Evolutionary conservation across 23 red algal genomes (phyloP).

Genomic region (Pyropia haitanensis): DNA sequence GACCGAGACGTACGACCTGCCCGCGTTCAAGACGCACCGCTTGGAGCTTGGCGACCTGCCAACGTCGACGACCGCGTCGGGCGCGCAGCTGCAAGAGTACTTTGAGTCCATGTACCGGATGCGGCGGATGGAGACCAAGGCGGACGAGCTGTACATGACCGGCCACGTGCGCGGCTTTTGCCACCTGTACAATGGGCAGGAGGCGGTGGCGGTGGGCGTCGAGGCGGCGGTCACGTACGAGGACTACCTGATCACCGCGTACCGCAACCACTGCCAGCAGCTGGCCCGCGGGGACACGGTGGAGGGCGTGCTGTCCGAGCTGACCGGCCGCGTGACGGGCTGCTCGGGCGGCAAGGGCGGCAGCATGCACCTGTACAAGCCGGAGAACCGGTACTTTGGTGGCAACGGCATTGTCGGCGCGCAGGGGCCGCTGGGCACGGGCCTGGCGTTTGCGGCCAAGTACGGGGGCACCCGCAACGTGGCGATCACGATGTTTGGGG

Average conservation of each 20-base stretch:
- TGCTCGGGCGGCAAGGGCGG: constrained; percentile 87
- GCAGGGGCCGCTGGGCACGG: constrained; percentile 84
- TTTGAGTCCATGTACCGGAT: constrained; percentile 81
- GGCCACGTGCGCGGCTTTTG: constrained; percentile 88
- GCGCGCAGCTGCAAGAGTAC: constrained; percentile 64
- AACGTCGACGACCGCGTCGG: no score
- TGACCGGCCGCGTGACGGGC: constrained; percentile 66
- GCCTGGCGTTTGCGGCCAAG: constrained; percentile 91
- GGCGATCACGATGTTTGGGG: constrained; percentile 93
- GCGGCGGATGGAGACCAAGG: constrained; percentile 89
- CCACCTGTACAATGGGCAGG: constrained; percentile 97
- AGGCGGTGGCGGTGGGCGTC: constrained; percentile 89
- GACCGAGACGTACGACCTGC: no score
- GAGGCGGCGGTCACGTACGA: constrained; percentile 65
- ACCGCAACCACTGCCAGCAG: constrained; percentile 96
- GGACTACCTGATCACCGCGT: constrained; percentile 89
- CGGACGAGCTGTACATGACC: constrained; percentile 81
- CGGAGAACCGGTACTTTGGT: constrained; percentile 84
- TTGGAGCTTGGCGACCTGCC: no score
- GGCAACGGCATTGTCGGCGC: constrained; percentile 98
- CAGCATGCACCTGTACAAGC: constrained; percentile 93
- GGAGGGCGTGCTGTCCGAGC: constrained; percentile 67
- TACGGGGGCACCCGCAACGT: constrained; percentile 66
- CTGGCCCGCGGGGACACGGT: constrained; percentile 72
- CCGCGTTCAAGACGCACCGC: no score